phyloP scores from a whole-genome alignment of 2,329 filamentous ascomycete species.

The Myriosclerotinia scirpicola region DNA sequence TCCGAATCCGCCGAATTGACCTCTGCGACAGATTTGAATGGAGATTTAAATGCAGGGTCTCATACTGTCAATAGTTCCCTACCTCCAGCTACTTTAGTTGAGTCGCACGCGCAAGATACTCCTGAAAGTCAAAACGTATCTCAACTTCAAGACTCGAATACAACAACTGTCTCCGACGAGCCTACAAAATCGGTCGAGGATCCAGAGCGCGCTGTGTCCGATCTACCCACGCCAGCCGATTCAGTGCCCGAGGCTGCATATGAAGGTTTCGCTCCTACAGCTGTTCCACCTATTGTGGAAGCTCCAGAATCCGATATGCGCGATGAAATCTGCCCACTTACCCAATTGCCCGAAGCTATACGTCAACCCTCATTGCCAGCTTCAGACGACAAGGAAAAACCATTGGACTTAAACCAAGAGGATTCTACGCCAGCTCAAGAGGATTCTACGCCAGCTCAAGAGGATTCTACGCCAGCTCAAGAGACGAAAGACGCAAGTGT shows the following conservation, averaged over 20 bases:
- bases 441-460: too few species aligned
- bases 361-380: slow-evolving; percentile 10
- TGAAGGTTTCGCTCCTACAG: slow-evolving; percentile 31
- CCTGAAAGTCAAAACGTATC: slow-evolving; percentile 13
- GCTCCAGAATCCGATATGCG: slow-evolving; percentile 39
- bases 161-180: slow-evolving; percentile 23
- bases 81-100: slow-evolving; percentile 6
- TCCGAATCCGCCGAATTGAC: slow-evolving; percentile 6
- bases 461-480: slow-evolving; percentile 3
- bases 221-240: slow-evolving; percentile 27
- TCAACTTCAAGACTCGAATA: slow-evolving; percentile 26
- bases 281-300: slow-evolving; percentile 39
- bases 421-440: neutral
- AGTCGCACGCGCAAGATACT: slow-evolving; percentile 20
- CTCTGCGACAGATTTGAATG: neutral
- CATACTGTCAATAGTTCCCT: neutral
- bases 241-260: slow-evolving; percentile 33
- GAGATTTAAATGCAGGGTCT: neutral
- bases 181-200: slow-evolving; percentile 2
- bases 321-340: slow-evolving; percentile 28
- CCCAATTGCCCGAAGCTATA: slow-evolving; percentile 19
- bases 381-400: slow-evolving; percentile 10
- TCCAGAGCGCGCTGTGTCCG: slow-evolving; percentile 13
- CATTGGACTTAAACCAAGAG: neutral
- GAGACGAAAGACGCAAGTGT: slow-evolving; percentile 3